Percentiles rank a stretch among this genome's conserved stretches.
Evolutionary conservation across 306 rosid species (phyloP).

Genomic region (Lathyrus sativus): DNA sequence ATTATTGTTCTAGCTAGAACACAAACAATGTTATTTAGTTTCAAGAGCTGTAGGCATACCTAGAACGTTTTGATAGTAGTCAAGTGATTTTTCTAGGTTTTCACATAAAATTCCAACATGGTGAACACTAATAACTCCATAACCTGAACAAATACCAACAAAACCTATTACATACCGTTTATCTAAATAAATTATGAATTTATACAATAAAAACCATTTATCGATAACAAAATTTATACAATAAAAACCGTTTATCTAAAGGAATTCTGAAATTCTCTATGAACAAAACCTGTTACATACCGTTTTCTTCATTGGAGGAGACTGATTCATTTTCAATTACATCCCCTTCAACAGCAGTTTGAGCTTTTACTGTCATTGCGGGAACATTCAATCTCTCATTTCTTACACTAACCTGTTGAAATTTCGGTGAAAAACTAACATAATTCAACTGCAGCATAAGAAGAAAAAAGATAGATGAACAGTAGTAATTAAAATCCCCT

Average conservation of each 20-base stretch:
- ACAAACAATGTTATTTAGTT: no score
- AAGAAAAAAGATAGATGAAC: not conserved
- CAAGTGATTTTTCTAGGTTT: conserved; percentile 77
- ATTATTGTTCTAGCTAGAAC: not conserved
- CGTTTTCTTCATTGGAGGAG: conserved; percentile 41
- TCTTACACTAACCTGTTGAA: conserved; percentile 34
- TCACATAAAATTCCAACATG: conserved; percentile 89
- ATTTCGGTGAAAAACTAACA: conserved; percentile 37
- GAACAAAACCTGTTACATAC: conserved; percentile 38
- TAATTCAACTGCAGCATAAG: conserved; percentile 48
- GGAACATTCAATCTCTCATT: conserved; percentile 42
- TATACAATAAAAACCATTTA: not conserved
- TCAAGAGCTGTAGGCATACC: conserved; percentile 34
- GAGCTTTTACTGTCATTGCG: conserved; percentile 46
- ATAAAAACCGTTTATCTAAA: not conserved
- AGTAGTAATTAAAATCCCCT: not conserved
- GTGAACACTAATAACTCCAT: conserved; percentile 80
- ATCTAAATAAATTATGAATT: no score
- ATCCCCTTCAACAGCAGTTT: conserved; percentile 57
- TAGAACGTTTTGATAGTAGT: conserved; percentile 79
- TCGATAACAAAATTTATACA: not conserved
- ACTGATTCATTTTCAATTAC: conserved; percentile 52
- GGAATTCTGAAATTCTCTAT: not conserved
- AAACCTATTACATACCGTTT: no score
- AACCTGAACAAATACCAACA: conserved; percentile 57